A percentile compares a stretch with the other conserved stretches of the same genome.
Evolutionary conservation across 805 yeast genomes (phyloP).

Genomic region (Kuraishia hungarica): DNA sequence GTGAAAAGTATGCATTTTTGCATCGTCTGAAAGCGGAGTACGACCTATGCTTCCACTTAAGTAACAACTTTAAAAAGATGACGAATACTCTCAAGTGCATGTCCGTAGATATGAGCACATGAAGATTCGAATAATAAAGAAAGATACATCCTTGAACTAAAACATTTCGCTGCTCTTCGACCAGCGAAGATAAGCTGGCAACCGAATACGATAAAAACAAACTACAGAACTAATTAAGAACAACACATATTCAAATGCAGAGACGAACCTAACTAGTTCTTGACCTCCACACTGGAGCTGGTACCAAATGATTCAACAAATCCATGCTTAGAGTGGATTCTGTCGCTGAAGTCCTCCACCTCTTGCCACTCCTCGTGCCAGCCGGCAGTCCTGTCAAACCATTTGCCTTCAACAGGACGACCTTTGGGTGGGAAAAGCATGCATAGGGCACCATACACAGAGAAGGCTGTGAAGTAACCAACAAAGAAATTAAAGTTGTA

Average conservation of each 20-base stretch:
- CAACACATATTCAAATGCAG: too few relatives aligned
- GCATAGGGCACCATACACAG: conserved; percentile 45
- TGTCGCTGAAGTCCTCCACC: conserved; percentile 51
- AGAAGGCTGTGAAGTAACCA: conserved; percentile 57
- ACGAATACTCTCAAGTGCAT: too few relatives aligned
- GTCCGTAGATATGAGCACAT: too few relatives aligned
- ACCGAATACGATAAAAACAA: neutral
- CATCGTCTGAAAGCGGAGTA: too few relatives aligned
- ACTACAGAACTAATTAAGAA: neutral
- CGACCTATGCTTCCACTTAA: too few relatives aligned
- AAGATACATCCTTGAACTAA: neutral
- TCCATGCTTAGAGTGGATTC: neutral
- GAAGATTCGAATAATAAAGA: too few relatives aligned
- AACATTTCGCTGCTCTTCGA: neutral
- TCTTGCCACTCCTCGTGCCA: conserved; percentile 59
- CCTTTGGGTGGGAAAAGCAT: conserved; percentile 42
- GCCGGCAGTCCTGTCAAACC: conserved; percentile 14
- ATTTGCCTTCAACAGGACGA: conserved; percentile 22
- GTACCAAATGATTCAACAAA: neutral
- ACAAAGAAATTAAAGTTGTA: conserved; percentile 70
- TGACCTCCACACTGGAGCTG: neutral
- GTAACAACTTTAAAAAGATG: too few relatives aligned
- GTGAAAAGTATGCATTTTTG: too few relatives aligned
- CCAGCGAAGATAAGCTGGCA: neutral
- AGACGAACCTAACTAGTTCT: neutral